Conservation (phyloP, 768 basidiomycete genomes). For the Phylloporus rhodoxanthus region DNA sequence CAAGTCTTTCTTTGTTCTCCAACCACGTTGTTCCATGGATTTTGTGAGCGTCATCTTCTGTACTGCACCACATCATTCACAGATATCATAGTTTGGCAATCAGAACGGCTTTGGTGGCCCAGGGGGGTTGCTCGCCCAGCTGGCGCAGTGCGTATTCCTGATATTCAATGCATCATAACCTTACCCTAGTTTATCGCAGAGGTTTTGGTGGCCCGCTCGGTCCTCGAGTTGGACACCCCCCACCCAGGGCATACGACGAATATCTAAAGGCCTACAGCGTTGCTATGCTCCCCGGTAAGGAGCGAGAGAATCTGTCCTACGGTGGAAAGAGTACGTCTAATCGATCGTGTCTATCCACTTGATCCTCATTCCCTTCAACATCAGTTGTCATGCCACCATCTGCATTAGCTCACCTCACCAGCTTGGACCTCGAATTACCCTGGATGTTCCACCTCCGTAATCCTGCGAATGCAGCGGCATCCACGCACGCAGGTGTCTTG, state of each 20-base stretch:
- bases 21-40: conserved; percentile 32
- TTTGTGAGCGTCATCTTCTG: conserved; percentile 27
- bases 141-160: conserved; percentile 47
- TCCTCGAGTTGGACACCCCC: conserved; percentile 41
- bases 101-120: conserved; percentile 39
- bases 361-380: conserved; percentile 3
- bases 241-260: conserved; percentile 78
- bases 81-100: conserved; percentile 31
- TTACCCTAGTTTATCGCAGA: conserved; percentile 32
- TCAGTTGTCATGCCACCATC: conserved; percentile 97
- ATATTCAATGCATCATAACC: conserved; percentile 2
- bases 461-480: conserved; percentile 73
- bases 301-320: conserved; percentile 88
- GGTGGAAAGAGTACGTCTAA: conserved; percentile 88
- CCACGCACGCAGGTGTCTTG: conserved; percentile 93
- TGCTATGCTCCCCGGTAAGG: conserved; percentile 83
- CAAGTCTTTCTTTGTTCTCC: conserved; percentile 12
- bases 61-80: conserved; percentile 1
- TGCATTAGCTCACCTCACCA: conserved; percentile 80
- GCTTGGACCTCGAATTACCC: conserved; percentile 81
- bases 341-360: conserved; percentile 12
- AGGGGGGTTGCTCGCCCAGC: conserved; percentile 57
- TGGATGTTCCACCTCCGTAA: conserved; percentile 98
- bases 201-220: conserved; percentile 50
- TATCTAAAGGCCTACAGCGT: conserved; percentile 94